Base-by-base conservation (phyloP, 441 rosid genomes). In the Gossypium trilobum region DNA sequence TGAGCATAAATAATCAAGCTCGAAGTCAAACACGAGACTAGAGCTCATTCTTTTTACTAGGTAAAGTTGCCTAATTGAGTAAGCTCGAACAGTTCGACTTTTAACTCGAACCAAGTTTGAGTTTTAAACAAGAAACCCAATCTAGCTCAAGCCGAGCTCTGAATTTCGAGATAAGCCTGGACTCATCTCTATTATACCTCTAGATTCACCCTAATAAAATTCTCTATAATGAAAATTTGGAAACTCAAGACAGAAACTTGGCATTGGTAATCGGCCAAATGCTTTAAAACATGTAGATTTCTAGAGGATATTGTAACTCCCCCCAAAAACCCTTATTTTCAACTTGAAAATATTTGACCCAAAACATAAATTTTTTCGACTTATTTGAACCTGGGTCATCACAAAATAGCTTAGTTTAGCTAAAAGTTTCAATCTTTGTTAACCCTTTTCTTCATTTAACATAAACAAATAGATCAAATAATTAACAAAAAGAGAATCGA, bases 381-480 rank as follows among this genome's bases (percentile, higher is more conserved):
- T 23, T 3, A 6, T 25, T 2, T 67, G 6, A 44, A 48, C 14
- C 42, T 48, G 42, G 39, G 58, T 48, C 14, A 48, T 48, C 71
- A 48, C 1, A 14, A 48, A 54, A 54, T 19, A 54, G 23, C 20
- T 16, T 19, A 3, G 1, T 51, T 51, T 11, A 44, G 55, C 70
- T n/a, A 25, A 6, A 66, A 46, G 20, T 5, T 46, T 23, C 39
- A 48, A 66, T 66, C 56, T 46, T 66, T 6, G 20, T 6, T 46
- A 2, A 66, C 70, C 56, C 39, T 66, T 46, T 48, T n/a, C 56
- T 66, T 6, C 29, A 66, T 48, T 46, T n/a, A 66, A 48, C 19
- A 1, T n/a, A 48, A 50, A 66, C 0, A 46, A n/a, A 23, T 23
- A 46, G 59, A 51, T 5, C 2, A 69, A 68, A 29, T 19, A 11